Evolutionary conservation across 345 rosid genomes (phyloP).

Genomic region (Lumnitzera racemosa): DNA sequence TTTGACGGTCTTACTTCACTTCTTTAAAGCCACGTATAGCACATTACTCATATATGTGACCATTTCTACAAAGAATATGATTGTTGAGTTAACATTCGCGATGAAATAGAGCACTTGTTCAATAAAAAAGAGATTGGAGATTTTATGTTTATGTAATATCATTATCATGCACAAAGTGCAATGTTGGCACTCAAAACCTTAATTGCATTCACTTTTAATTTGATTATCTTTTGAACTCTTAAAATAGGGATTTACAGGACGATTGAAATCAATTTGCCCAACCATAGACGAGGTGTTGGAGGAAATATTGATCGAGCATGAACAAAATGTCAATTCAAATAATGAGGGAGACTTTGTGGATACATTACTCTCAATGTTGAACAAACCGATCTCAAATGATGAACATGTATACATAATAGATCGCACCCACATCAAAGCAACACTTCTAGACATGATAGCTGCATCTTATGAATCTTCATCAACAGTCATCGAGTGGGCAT

Average conservation of each 20-base stretch:
- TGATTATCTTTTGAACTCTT: too few species aligned
- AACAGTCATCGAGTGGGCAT: constrained; percentile 18
- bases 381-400: neutral
- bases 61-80: too few species aligned
- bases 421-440: constrained; percentile 17
- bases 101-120: too few species aligned
- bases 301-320: neutral
- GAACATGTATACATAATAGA: neutral
- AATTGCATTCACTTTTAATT: too few species aligned
- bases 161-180: too few species aligned
- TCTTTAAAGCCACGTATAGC: too few species aligned
- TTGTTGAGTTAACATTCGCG: too few species aligned
- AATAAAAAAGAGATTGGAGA: too few species aligned
- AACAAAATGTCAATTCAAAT: neutral
- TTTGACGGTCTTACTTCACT: too few species aligned
- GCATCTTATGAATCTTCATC: constrained; percentile 15
- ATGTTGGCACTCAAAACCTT: too few species aligned
- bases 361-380: neutral
- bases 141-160: too few species aligned
- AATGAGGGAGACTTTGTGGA: neutral
- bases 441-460: constrained; percentile 20
- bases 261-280: neutral
- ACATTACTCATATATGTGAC: too few species aligned
- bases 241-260: constrained; percentile 1
- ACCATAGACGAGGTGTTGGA: neutral